Evolutionary conservation across 495 filamentous ascomycete species (phyloP).

Genomic region (Penicillium simplicissimum): DNA sequence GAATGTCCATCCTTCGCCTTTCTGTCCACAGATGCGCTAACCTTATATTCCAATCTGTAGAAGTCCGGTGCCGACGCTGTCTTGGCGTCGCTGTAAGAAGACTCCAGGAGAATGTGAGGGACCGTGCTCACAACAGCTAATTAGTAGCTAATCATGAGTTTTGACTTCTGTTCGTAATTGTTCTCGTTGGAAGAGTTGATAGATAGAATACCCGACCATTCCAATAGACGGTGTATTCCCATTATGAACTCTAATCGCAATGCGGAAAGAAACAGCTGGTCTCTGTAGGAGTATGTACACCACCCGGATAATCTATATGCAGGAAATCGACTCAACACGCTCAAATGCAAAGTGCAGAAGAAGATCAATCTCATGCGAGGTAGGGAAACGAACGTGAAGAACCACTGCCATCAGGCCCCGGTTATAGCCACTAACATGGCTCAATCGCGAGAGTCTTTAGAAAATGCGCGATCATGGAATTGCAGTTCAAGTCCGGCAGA

Average conservation of each 20-base stretch:
- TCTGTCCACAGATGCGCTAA: not conserved
- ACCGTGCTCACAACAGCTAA: not conserved
- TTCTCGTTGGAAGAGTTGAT: not conserved
- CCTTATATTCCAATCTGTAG: slow-evolving; percentile 27
- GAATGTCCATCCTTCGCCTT: not conserved
- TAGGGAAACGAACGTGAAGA: not conserved
- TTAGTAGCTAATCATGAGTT: not conserved
- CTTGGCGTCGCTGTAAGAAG: slow-evolving; percentile 32
- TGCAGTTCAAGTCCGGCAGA: slow-evolving; percentile 29
- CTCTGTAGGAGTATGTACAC: not conserved
- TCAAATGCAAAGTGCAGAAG: not conserved
- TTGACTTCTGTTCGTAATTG: not conserved
- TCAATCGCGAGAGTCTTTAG: not conserved
- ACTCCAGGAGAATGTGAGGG: not conserved
- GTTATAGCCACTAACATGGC: not conserved
- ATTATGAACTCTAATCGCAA: not conserved
- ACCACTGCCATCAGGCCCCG: too few relatives aligned
- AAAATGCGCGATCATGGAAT: slow-evolving; percentile 32
- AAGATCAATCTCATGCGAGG: not conserved
- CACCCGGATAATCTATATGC: not conserved
- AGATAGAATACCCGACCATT: not conserved
- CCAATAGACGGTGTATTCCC: not conserved
- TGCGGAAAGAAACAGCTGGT: not conserved
- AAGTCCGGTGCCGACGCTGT: slow-evolving; percentile 75
- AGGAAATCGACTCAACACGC: not conserved